A percentile compares a stretch with the other conserved stretches of the same genome.
phyloP scores from a whole-genome alignment of 495 filamentous ascomycete genomes.

The Hypomontagnella monticulosa region DNA sequence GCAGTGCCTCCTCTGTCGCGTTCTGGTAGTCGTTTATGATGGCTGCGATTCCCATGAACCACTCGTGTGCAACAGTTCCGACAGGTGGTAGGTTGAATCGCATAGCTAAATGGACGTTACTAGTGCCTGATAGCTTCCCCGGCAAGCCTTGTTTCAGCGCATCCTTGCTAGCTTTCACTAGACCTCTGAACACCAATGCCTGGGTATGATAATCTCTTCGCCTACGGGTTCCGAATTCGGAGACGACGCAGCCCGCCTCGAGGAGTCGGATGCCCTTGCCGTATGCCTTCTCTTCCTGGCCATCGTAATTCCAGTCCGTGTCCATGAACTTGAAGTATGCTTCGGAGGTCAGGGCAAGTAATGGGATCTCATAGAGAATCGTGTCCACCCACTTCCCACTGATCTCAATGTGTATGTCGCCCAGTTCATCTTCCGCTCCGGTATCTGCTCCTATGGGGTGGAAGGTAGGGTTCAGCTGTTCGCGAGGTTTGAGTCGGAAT shows the following conservation, averaged over 20 bases:
- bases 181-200: constrained; percentile 85
- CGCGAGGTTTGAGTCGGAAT: constrained; percentile 80
- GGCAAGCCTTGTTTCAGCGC: constrained; percentile 66
- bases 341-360: constrained; percentile 90
- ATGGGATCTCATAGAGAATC: constrained; percentile 96
- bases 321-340: constrained; percentile 97
- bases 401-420: constrained; percentile 76
- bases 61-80: constrained; percentile 96
- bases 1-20: constrained; percentile 83
- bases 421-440: constrained; percentile 73
- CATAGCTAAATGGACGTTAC: constrained; percentile 98
- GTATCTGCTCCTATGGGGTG: constrained; percentile 67
- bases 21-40: constrained; percentile 84
- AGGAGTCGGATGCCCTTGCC: constrained; percentile 80
- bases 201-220: constrained; percentile 94
- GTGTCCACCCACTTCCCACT: constrained; percentile 91
- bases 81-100: constrained; percentile 82
- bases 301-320: constrained; percentile 83
- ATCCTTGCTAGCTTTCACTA: constrained; percentile 76
- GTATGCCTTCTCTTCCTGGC: constrained; percentile 83
- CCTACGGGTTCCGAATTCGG: constrained; percentile 91
- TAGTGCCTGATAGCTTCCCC: constrained; percentile 85
- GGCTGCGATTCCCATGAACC: constrained; percentile 98
- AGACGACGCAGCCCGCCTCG: constrained; percentile 84
- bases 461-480: constrained; percentile 81